These are phyloP conservation scores for Alopecurus myosuroides DNA, from an alignment of 176 grass and related monocot species.

Conservation along the genomic window DNA sequence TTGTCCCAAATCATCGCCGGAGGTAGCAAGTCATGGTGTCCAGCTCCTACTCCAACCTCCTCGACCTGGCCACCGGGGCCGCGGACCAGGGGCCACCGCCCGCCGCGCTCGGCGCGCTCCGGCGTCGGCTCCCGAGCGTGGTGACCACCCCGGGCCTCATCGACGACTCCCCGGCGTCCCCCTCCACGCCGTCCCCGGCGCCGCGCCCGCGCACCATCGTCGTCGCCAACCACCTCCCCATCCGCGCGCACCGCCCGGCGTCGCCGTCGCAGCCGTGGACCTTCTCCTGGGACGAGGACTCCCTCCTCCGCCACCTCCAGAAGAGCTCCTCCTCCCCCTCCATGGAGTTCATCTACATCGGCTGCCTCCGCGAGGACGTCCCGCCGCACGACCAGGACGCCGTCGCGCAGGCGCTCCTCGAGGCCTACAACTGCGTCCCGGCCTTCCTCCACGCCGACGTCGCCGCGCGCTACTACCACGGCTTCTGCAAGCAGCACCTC, in stretches of 20 bases:
- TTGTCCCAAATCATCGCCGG: not conserved
- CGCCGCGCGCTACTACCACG: constrained; percentile 74
- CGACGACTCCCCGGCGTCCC: constrained; percentile 57
- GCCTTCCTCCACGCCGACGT: constrained; percentile 66
- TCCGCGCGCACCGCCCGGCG: constrained; percentile 42
- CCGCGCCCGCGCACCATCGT: constrained; percentile 78
- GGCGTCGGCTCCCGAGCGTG: constrained; percentile 70
- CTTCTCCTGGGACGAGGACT: constrained; percentile 93
- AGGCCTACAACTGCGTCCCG: constrained; percentile 76
- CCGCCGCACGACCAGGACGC: constrained; percentile 60
- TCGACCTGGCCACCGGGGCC: constrained; percentile 82
- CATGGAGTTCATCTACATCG: constrained; percentile 94
- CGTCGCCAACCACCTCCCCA: constrained; percentile 88
- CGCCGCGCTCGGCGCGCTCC: constrained; percentile 48
- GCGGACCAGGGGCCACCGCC: constrained; percentile 50
- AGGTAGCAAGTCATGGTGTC: constrained; percentile 54
- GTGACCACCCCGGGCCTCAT: constrained; percentile 71
- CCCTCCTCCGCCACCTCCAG: constrained; percentile 80
- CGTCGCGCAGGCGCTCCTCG: constrained; percentile 79
- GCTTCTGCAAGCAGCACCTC: constrained; percentile 99
- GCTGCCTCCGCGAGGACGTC: constrained; percentile 82
- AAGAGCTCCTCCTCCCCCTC: constrained; percentile 37
- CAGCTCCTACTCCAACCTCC: constrained; percentile 83
- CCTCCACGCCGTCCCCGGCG: constrained; percentile 44
- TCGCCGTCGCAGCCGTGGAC: constrained; percentile 41